Evolutionary conservation across 2,329 filamentous ascomycete genomes (phyloP), one percentile per base, ranked within the genome.

Genomic region (Diplodia sapinea): DNA sequence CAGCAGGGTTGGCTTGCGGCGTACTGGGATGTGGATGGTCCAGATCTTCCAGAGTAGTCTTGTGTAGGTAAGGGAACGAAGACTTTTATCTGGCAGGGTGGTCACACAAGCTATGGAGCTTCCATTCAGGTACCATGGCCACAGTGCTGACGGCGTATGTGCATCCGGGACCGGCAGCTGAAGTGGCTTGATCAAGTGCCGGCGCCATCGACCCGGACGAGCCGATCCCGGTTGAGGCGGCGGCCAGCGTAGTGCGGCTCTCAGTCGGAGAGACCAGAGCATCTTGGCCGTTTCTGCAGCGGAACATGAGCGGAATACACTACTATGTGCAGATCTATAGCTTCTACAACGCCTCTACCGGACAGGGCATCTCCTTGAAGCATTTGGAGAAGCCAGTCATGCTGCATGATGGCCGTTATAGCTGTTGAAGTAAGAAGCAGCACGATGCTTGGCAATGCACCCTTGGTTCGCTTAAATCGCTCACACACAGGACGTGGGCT

Each of bases 241-340:
- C 54, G 23, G 56, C 56, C 36, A 31, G 38, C 56, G 23, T 38
- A 56, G 56, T 43, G 56, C 56, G 56, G 56, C 36, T 59, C 55
- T 31, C 38, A 7, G 13, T n/a, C 31, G n/a, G 38, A 7, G 6
- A 9, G 12, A 12, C 15, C 13, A 57, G n/a, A n/a, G 8, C 17
- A 17, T 43, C 40, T 43, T 7, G 40, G 40, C 31, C 31, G 6
- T 33, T 11, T 36, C 33, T 36, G 9, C 8, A 11, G 11, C 4
- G 17, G 36, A 43, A 17, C 55, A 23, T 56, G 43, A n/a, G 43
- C 1, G 17, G 17, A 7, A 7, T 26, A 26, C 26, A 26, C 26
- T 26, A 26, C 26, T 26, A 4, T 26, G 26, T 26, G 26, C 26
- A 26, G 26, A 26, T 26, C 26, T 26, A 4, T 26, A 26, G 26